Conservation (phyloP, 2,329 filamentous ascomycete genomes). For the Calonectria crousiana region DNA sequence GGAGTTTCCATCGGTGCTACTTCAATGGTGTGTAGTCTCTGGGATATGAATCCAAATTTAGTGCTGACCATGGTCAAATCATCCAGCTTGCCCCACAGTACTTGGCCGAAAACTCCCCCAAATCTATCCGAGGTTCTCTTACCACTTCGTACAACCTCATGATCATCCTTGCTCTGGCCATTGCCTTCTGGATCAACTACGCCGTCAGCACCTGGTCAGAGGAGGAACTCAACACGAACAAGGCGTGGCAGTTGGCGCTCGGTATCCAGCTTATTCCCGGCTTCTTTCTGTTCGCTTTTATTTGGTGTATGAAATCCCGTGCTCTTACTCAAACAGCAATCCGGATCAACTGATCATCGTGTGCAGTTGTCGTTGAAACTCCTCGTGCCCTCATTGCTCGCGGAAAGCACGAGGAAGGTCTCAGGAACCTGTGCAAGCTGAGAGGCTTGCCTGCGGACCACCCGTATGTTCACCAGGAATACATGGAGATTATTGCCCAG, state of each 20-base stretch:
- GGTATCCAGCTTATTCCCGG: conserved; percentile 34
- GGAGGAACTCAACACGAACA: neutral
- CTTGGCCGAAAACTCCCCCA: conserved; percentile 19
- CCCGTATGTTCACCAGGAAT: conserved; percentile 52
- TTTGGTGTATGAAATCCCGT: conserved; percentile 3
- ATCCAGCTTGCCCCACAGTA: conserved; percentile 22
- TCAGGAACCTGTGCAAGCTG: conserved; percentile 53
- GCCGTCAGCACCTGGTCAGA: conserved; percentile 15
- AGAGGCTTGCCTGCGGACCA: conserved; percentile 53
- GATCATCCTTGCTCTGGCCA: conserved; percentile 20
- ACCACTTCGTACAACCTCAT: conserved; percentile 20
- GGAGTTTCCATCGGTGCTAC: conserved; percentile 15
- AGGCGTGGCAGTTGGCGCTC: conserved; percentile 21
- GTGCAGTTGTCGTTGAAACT: conserved; percentile 26
- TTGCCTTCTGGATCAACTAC: conserved; percentile 25
- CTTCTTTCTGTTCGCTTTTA: conserved; percentile 27
- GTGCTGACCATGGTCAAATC: neutral
- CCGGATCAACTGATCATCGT: neutral
- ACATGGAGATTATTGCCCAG: conserved; percentile 41
- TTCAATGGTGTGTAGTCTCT: conserved; percentile 2
- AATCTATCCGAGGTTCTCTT: conserved; percentile 20
- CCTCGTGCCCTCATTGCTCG: conserved; percentile 48
- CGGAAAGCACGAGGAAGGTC: conserved; percentile 50
- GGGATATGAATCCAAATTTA: neutral
- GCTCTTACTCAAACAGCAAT: fast-evolving